phyloP scores from a whole-genome alignment of 176 grass and related monocot genomes.

The Musa troglodytarum region DNA sequence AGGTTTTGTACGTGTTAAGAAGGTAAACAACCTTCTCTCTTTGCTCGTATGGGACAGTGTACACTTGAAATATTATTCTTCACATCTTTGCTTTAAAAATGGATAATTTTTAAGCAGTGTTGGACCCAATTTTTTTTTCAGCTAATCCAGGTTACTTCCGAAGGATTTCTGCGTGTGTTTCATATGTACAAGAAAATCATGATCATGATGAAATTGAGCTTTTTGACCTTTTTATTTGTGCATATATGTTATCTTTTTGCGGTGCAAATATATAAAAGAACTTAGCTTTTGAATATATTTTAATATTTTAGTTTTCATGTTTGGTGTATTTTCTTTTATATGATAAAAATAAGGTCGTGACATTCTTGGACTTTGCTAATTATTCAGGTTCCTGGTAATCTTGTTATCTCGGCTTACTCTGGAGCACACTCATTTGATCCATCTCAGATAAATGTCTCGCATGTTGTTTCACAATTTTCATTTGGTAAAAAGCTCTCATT shows the following conservation, averaged over 20 bases:
- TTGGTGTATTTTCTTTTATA: neutral
- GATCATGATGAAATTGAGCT: neutral
- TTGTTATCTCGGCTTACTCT: conserved; percentile 81
- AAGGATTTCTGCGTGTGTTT: neutral
- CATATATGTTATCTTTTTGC: neutral
- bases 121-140: neutral
- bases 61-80: neutral
- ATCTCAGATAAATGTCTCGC: conserved; percentile 95
- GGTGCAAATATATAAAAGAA: neutral
- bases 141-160: neutral
- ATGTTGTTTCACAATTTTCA: conserved; percentile 75
- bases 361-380: conserved; percentile 5
- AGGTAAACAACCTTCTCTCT: conserved; percentile 32
- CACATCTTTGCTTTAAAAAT: neutral
- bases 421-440: conserved; percentile 95
- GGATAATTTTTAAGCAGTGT: neutral
- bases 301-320: neutral
- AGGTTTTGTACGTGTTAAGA: conserved; percentile 95
- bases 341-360: neutral
- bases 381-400: conserved; percentile 82
- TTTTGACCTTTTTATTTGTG: neutral
- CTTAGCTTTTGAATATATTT: neutral
- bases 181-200: neutral
- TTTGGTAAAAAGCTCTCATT: conserved; percentile 70
- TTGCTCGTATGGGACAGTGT: neutral